Percentiles rank a stretch among this genome's conserved stretches.
Conservation (phyloP, 805 yeast genomes). For the Pichia ethanolica region DNA sequence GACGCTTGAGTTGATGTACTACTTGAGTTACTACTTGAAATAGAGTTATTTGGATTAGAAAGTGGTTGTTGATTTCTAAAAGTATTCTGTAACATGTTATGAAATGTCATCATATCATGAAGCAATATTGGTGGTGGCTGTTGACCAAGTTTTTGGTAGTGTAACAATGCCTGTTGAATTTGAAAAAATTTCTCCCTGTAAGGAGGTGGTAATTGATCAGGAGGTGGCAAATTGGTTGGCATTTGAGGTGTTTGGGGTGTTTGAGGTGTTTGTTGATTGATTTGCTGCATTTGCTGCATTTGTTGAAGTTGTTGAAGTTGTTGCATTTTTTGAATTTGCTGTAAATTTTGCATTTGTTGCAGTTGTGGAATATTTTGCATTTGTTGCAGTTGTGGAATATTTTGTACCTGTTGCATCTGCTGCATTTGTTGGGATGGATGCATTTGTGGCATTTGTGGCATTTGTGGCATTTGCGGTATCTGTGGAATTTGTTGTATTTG, state of each 20-base stretch:
- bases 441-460: too few species aligned
- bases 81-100: constrained; percentile 3
- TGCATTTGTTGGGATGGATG: neutral
- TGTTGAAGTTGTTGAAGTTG: neutral
- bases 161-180: constrained; percentile 9
- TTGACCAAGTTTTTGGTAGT: constrained; percentile 12
- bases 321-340: too few species aligned
- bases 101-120: constrained; percentile 12
- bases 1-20: too few species aligned
- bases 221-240: constrained; percentile 10
- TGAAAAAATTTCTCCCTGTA: constrained; percentile 8
- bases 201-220: constrained; percentile 12
- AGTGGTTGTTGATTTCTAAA: neutral
- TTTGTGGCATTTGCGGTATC: neutral
- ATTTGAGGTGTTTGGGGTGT: neutral
- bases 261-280: too few species aligned
- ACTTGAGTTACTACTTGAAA: too few species aligned
- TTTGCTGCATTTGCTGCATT: neutral
- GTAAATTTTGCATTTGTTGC: too few species aligned
- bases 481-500: neutral
- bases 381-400: too few species aligned
- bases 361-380: too few species aligned
- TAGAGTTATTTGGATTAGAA: too few species aligned
- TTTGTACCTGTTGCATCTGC: neutral
- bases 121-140: constrained; percentile 14